Conservation (phyloP, 768 basidiomycete genomes). For the Suillus cothurnatus region DNA sequence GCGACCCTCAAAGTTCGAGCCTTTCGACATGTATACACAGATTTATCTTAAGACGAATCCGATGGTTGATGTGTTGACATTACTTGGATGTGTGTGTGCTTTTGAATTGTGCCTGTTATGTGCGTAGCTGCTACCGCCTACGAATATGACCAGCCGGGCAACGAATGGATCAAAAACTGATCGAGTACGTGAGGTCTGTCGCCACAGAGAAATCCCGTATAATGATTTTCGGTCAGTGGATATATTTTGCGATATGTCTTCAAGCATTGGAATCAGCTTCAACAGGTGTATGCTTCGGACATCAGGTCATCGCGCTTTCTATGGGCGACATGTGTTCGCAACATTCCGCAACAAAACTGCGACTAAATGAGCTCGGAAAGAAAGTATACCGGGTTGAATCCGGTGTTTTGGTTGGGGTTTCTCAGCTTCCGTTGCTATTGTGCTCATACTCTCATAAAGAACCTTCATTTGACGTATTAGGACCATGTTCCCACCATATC, state of each 20-base stretch:
- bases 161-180: constrained; percentile 75
- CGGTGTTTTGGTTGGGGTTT: neutral
- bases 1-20: constrained; percentile 55
- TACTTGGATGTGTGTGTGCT: neutral
- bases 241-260: no score
- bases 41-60: constrained; percentile 66
- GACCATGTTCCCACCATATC: constrained; percentile 79
- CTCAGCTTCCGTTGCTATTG: neutral
- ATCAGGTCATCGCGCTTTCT: constrained; percentile 80
- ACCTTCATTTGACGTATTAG: constrained; percentile 84
- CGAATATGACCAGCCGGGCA: constrained; percentile 43
- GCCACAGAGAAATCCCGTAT: constrained; percentile 53
- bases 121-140: constrained; percentile 73
- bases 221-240: constrained; percentile 68
- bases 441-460: constrained; percentile 41
- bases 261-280: neutral
- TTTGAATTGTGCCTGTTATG: neutral
- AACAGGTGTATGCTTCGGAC: constrained; percentile 88
- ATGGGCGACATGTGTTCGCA: constrained; percentile 71
- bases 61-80: constrained; percentile 69
- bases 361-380: constrained; percentile 69
- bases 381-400: constrained; percentile 59
- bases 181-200: constrained; percentile 57
- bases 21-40: constrained; percentile 66
- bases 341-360: constrained; percentile 65